These are phyloP conservation scores for Obba rivulosa DNA, from an alignment of 768 basidiomycete species.

Conservation along the genomic window DNA sequence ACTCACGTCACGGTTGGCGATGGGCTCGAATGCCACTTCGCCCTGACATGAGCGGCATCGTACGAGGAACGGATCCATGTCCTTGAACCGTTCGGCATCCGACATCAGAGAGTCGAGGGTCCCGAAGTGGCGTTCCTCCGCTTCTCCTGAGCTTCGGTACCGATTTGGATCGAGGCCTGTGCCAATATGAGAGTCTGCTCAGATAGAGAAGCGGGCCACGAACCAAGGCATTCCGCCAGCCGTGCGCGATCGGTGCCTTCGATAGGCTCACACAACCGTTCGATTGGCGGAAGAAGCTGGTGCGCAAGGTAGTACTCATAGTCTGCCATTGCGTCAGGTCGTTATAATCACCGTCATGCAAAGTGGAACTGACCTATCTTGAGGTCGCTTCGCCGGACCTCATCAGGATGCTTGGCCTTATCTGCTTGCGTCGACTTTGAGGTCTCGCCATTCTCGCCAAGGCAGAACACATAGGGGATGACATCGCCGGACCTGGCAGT, in stretches of 20 bases:
- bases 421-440: conserved; percentile 82
- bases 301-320: conserved; percentile 87
- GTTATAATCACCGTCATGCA: neutral
- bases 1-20: conserved; percentile 55
- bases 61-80: conserved; percentile 65
- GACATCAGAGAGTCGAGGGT: conserved; percentile 87
- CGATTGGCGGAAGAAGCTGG: conserved; percentile 91
- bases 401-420: conserved; percentile 90
- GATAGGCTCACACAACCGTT: conserved; percentile 93
- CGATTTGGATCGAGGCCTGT: conserved; percentile 58
- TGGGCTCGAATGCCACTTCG: conserved; percentile 49
- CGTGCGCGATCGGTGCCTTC: conserved; percentile 91
- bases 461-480: conserved; percentile 92
- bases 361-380: conserved; percentile 58
- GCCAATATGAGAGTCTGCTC: neutral
- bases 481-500: conserved; percentile 86
- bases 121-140: conserved; percentile 64
- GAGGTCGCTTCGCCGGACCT: conserved; percentile 63
- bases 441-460: conserved; percentile 64
- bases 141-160: conserved; percentile 38
- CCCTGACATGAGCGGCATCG: conserved; percentile 73
- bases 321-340: conserved; percentile 40
- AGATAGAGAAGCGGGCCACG: conserved; percentile 15
- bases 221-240: conserved; percentile 93
- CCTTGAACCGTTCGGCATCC: conserved; percentile 82